A percentile compares a stretch with the other conserved stretches of the same genome.
Conservation (phyloP, 1,139 yeast genomes). For the Suhomyces guaymorum region DNA sequence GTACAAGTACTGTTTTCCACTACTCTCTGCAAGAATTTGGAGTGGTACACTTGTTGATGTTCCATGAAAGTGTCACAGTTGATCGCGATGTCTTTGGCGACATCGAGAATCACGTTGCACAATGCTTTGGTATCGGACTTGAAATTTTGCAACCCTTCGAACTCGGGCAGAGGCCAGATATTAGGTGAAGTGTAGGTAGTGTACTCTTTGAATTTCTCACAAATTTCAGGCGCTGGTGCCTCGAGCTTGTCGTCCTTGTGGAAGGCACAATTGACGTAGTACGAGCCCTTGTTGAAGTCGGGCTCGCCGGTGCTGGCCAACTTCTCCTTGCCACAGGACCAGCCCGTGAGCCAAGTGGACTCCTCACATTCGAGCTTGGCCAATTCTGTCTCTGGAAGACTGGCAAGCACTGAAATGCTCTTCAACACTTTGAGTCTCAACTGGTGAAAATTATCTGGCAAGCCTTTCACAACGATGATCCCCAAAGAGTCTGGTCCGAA, state of each 20-base stretch:
- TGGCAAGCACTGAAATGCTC: slow-evolving; percentile 49
- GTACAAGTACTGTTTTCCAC: slow-evolving; percentile 56
- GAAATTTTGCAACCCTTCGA: slow-evolving; percentile 28
- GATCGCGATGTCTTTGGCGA: slow-evolving; percentile 52
- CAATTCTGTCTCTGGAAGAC: slow-evolving; percentile 37
- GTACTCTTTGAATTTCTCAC: slow-evolving; percentile 32
- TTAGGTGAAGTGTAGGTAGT: slow-evolving; percentile 52
- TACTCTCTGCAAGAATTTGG: slow-evolving; percentile 43
- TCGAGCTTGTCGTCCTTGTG: slow-evolving; percentile 45
- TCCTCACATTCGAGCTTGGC: slow-evolving; percentile 48
- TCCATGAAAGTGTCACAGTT: slow-evolving; percentile 53
- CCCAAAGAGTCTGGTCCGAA: slow-evolving; percentile 64
- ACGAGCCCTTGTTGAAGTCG: slow-evolving; percentile 60
- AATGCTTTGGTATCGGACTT: slow-evolving; percentile 39
- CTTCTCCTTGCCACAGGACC: slow-evolving; percentile 66
- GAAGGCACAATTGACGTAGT: slow-evolving; percentile 61
- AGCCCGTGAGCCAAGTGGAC: slow-evolving; percentile 55
- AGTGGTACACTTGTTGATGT: slow-evolving; percentile 30
- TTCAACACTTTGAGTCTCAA: slow-evolving; percentile 47
- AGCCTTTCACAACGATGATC: slow-evolving; percentile 45
- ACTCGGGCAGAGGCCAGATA: slow-evolving; percentile 49
- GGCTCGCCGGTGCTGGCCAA: slow-evolving; percentile 41
- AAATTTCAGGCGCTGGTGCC: slow-evolving; percentile 43
- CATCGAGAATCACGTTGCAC: slow-evolving; percentile 50
- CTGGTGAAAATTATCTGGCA: slow-evolving; percentile 40